These are phyloP conservation scores for Aspergillus funiculosus DNA, from an alignment of 495 filamentous ascomycete genomes.

Conservation along the genomic window DNA sequence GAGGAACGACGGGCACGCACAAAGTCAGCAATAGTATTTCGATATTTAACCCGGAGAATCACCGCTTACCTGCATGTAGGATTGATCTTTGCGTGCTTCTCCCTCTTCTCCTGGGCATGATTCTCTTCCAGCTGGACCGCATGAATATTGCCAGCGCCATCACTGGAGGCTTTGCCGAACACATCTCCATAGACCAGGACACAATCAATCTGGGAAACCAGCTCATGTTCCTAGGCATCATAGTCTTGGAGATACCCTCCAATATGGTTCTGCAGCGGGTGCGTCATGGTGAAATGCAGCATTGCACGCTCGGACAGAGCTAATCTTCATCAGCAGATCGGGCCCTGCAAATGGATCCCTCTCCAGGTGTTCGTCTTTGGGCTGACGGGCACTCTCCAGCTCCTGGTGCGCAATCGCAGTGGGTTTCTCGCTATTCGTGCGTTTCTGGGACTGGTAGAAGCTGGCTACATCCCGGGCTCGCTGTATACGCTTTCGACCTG, in stretches of 20 bases:
- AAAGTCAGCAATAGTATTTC: not conserved
- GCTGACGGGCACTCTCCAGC: conserved; percentile 45
- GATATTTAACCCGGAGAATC: too few relatives aligned
- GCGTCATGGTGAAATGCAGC: not conserved
- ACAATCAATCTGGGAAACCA: conserved; percentile 52
- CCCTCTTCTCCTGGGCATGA: conserved; percentile 45
- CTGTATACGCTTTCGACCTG: conserved; percentile 53
- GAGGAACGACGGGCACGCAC: not conserved
- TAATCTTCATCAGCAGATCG: conserved; percentile 36
- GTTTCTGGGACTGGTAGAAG: conserved; percentile 47
- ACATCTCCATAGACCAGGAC: conserved; percentile 43
- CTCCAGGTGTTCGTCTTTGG: conserved; percentile 49
- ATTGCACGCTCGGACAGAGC: not conserved
- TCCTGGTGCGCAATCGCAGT: conserved; percentile 42
- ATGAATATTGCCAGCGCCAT: conserved; percentile 41
- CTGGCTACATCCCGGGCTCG: conserved; percentile 52
- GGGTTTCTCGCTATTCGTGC: conserved; percentile 42
- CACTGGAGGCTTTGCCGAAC: conserved; percentile 39
- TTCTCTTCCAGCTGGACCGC: conserved; percentile 45
- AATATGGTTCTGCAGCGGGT: conserved; percentile 39
- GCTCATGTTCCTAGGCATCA: conserved; percentile 48
- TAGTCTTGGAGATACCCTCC: conserved; percentile 49
- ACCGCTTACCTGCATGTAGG: conserved; percentile 8
- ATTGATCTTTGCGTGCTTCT: conserved; percentile 42
- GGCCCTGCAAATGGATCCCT: conserved; percentile 46